Conservation (phyloP, 2,329 filamentous ascomycete genomes). For the Sordariomycetes sp. region DNA sequence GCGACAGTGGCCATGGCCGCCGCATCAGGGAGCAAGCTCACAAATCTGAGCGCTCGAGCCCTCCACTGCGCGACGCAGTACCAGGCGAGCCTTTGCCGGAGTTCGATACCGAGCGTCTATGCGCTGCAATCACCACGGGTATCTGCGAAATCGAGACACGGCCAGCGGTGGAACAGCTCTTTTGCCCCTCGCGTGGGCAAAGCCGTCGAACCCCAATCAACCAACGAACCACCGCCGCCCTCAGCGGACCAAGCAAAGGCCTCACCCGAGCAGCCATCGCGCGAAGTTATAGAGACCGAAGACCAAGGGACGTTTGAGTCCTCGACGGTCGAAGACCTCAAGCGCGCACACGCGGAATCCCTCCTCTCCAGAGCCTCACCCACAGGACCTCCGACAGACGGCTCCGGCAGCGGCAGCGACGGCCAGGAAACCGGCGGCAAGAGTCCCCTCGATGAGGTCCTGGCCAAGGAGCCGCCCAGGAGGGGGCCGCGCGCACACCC, state of each 20-base stretch:
- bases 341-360: background rate
- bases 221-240: background rate
- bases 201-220: conserved; percentile 45
- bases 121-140: too few relatives aligned
- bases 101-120: too few relatives aligned
- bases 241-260: conserved; percentile 3
- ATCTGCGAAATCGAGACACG: too few relatives aligned
- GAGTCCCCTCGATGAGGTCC: conserved; percentile 41
- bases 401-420: conserved; percentile 15
- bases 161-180: conserved; percentile 29
- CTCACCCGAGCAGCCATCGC: background rate
- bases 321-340: background rate
- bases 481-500: conserved; percentile 41
- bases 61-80: too few relatives aligned
- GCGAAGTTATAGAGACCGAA: conserved; percentile 3
- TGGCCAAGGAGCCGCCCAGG: conserved; percentile 33
- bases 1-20: too few relatives aligned
- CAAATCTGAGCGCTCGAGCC: too few relatives aligned
- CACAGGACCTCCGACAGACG: conserved; percentile 6
- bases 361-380: background rate
- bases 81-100: too few relatives aligned
- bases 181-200: conserved; percentile 51
- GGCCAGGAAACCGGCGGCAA: conserved; percentile 29
- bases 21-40: too few relatives aligned
- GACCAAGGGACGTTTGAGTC: background rate